Conservation (phyloP, 495 filamentous ascomycete genomes). For the Penicillium fimorum region DNA sequence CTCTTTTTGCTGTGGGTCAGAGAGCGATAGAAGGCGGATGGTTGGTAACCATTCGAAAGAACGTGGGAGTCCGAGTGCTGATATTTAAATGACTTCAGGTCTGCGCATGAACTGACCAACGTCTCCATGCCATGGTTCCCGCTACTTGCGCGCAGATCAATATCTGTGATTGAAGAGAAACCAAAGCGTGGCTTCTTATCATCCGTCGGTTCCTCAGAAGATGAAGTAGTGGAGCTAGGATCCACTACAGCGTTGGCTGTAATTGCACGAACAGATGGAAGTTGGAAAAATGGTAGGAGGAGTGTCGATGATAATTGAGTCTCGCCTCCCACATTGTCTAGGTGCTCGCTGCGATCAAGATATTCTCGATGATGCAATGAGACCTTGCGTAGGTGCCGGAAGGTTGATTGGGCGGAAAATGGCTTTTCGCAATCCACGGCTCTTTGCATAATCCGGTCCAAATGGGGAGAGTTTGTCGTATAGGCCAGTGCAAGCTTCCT, state of each 20-base stretch:
- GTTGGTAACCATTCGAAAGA: constrained; percentile 29
- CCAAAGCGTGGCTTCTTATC: not conserved
- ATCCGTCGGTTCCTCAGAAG: not conserved
- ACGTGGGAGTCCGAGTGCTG: constrained; percentile 37
- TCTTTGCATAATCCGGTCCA: constrained; percentile 26
- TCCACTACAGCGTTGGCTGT: constrained; percentile 33
- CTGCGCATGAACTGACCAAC: constrained; percentile 25
- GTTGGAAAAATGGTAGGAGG: constrained; percentile 29
- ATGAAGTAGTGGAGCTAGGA: constrained; percentile 7
- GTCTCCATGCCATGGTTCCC: constrained; percentile 29
- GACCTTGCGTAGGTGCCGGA: constrained; percentile 24
- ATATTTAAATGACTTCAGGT: constrained; percentile 36
- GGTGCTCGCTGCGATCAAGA: not conserved
- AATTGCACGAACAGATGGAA: constrained; percentile 31
- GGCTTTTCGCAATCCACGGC: constrained; percentile 22
- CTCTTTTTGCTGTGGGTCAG: constrained; percentile 28
- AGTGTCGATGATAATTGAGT: not conserved
- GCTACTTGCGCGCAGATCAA: constrained; percentile 32
- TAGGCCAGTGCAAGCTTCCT: constrained; percentile 26
- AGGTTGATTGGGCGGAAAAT: constrained; percentile 17
- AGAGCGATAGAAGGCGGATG: constrained; percentile 29
- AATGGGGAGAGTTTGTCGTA: constrained; percentile 17
- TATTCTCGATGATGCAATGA: constrained; percentile 22
- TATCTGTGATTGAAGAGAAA: constrained; percentile 26
- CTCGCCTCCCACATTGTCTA: not conserved